Evolutionary conservation across 441 rosid species (phyloP).

Genomic region (Erodium trifolium): DNA sequence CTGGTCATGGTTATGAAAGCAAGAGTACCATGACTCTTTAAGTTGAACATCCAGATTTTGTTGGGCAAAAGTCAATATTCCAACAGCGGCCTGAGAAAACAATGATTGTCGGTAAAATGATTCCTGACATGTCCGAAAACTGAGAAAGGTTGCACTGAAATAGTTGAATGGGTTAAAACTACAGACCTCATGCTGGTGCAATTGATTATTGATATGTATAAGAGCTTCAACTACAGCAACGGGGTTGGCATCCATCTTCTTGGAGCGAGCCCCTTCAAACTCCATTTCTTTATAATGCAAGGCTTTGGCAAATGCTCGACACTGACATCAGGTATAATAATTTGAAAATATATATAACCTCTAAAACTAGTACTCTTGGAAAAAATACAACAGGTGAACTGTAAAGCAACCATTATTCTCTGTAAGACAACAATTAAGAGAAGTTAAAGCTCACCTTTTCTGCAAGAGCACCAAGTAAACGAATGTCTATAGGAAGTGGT

Average conservation of each 20-base stretch:
- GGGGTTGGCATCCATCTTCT: slow-evolving; percentile 94
- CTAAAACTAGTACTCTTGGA: too few relatives aligned
- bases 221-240: slow-evolving; percentile 98
- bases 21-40: slow-evolving; percentile 88
- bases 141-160: background rate
- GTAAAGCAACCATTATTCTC: too few relatives aligned
- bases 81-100: slow-evolving; percentile 87
- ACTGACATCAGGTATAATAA: slow-evolving; percentile 31
- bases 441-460: slow-evolving; percentile 62
- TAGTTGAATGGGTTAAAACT: slow-evolving; percentile 1
- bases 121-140: slow-evolving; percentile 2
- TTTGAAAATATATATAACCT: background rate
- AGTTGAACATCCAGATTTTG: slow-evolving; percentile 85
- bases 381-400: too few relatives aligned
- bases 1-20: slow-evolving; percentile 4
- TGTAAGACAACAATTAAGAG: too few relatives aligned
- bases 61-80: slow-evolving; percentile 95
- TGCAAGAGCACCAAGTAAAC: slow-evolving; percentile 99
- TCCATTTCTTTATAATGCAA: slow-evolving; percentile 99
- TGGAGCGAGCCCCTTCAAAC: slow-evolving; percentile 89
- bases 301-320: slow-evolving; percentile 99
- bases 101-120: slow-evolving; percentile 18
- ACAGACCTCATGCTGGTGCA: slow-evolving; percentile 93
- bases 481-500: slow-evolving; percentile 98
- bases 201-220: slow-evolving; percentile 96